A percentile compares a stretch with the other conserved stretches of the same genome.
Conservation (phyloP, 192 early-diverging fungal species). For the Spizellomyces punctatus region DNA sequence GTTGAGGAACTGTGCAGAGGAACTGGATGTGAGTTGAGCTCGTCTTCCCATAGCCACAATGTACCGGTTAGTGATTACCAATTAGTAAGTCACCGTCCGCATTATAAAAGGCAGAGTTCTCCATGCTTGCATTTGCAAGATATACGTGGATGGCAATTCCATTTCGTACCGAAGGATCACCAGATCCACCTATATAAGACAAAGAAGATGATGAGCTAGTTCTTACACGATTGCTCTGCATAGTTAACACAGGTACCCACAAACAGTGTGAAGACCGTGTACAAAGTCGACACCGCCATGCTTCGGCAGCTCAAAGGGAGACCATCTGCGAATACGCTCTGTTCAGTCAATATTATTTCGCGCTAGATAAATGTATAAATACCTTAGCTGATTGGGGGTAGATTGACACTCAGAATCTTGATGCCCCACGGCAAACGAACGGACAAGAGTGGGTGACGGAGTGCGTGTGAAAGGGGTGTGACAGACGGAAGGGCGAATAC, state of each 20-base stretch:
- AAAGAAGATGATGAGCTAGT: not conserved
- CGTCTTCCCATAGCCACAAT: not conserved
- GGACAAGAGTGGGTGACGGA: conserved; percentile 50
- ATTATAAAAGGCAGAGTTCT: conserved; percentile 76
- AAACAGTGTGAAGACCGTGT: conserved; percentile 77
- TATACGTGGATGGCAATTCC: conserved; percentile 91
- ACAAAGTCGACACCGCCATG: conserved; percentile 69
- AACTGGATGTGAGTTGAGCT: not conserved
- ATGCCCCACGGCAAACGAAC: conserved; percentile 53
- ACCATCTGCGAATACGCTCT: conserved; percentile 58
- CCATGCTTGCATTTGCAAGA: conserved; percentile 76
- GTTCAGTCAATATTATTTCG: too few species aligned
- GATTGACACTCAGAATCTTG: conserved; percentile 52
- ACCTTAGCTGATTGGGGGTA: conserved; percentile 84
- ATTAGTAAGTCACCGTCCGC: conserved; percentile 93
- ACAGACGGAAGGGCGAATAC: conserved; percentile 87
- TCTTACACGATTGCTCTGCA: too few species aligned
- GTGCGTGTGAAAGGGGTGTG: conserved; percentile 70
- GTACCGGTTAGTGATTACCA: conserved; percentile 48
- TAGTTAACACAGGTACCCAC: not conserved
- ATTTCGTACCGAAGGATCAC: conserved; percentile 71
- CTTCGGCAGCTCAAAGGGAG: conserved; percentile 76
- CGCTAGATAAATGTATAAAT: too few species aligned
- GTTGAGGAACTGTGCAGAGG: conserved; percentile 76
- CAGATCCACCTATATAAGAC: conserved; percentile 68